phyloP scores from a whole-genome alignment of 2,329 filamentous ascomycete species.

The Apiospora phragmitis region DNA sequence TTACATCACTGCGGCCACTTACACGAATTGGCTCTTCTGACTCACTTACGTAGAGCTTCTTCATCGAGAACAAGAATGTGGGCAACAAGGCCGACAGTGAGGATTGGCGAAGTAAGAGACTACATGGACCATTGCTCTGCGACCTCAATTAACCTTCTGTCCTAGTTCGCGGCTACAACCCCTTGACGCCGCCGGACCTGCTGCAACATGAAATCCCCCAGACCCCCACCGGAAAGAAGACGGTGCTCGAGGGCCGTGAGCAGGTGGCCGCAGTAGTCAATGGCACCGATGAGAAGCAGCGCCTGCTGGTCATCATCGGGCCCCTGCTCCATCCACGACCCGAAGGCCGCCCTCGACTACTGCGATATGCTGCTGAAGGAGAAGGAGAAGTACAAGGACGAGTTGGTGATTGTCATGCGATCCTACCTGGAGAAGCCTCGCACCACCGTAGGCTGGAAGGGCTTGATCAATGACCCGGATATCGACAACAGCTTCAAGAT shows the following conservation, averaged over 20 bases:
- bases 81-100: slow-evolving; percentile 74
- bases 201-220: slow-evolving; percentile 88
- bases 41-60: slow-evolving; percentile 54
- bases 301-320: slow-evolving; percentile 76
- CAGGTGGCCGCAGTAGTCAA: slow-evolving; percentile 71
- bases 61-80: slow-evolving; percentile 76
- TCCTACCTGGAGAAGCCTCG: slow-evolving; percentile 98
- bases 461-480: slow-evolving; percentile 96
- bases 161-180: slow-evolving; percentile 84
- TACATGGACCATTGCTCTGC: slow-evolving; percentile 10
- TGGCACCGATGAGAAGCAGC: slow-evolving; percentile 60
- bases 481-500: slow-evolving; percentile 99
- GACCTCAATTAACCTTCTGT: slow-evolving; percentile 21
- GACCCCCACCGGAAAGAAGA: slow-evolving; percentile 56
- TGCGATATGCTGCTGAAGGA: slow-evolving; percentile 78
- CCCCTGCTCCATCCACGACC: slow-evolving; percentile 98
- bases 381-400: slow-evolving; percentile 84
- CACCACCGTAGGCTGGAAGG: slow-evolving; percentile 98
- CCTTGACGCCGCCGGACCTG: slow-evolving; percentile 87
- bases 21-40: slow-evolving; percentile 16
- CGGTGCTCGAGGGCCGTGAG: slow-evolving; percentile 61
- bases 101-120: slow-evolving; percentile 76
- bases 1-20: slow-evolving; percentile 7
- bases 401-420: slow-evolving; percentile 95
- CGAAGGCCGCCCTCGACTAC: slow-evolving; percentile 86